phyloP scores from a whole-genome alignment of 2,329 filamentous ascomycete species.

The Arthrinium phaeospermum region DNA sequence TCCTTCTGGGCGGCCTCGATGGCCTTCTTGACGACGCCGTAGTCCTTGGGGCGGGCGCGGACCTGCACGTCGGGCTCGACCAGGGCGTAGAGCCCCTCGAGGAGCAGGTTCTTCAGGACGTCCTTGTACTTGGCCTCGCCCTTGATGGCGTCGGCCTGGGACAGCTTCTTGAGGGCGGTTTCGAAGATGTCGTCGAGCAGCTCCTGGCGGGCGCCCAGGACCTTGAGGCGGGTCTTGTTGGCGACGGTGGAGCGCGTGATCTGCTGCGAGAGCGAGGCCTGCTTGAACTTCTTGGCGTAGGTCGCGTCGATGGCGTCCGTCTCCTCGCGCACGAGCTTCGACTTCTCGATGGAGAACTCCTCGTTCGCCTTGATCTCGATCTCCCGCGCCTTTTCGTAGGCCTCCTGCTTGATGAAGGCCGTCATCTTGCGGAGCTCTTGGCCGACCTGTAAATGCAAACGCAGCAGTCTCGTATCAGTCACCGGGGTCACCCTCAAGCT shows the following conservation, averaged over 20 bases:
- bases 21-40: conserved; percentile 76
- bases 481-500: not conserved
- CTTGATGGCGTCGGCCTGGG: conserved; percentile 60
- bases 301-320: conserved; percentile 87
- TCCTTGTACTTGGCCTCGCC: conserved; percentile 77
- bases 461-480: conserved; percentile 25
- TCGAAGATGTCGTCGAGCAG: conserved; percentile 91
- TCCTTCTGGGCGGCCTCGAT: conserved; percentile 77
- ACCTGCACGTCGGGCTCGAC: conserved; percentile 79
- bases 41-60: conserved; percentile 80
- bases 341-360: conserved; percentile 99
- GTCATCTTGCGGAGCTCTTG: conserved; percentile 99
- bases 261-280: conserved; percentile 97
- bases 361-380: conserved; percentile 99
- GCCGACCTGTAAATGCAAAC: conserved; percentile 71
- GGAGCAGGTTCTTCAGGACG: conserved; percentile 78
- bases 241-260: conserved; percentile 95
- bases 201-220: conserved; percentile 87
- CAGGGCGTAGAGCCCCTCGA: conserved; percentile 90
- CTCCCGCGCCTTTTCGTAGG: conserved; percentile 93
- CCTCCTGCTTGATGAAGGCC: conserved; percentile 99
- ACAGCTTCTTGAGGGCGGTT: conserved; percentile 74
- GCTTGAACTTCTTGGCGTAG: conserved; percentile 99
- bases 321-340: conserved; percentile 96
- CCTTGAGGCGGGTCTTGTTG: conserved; percentile 93